Base-by-base conservation (phyloP, 306 rosid genomes). In the Gynostemma pentaphyllum region DNA sequence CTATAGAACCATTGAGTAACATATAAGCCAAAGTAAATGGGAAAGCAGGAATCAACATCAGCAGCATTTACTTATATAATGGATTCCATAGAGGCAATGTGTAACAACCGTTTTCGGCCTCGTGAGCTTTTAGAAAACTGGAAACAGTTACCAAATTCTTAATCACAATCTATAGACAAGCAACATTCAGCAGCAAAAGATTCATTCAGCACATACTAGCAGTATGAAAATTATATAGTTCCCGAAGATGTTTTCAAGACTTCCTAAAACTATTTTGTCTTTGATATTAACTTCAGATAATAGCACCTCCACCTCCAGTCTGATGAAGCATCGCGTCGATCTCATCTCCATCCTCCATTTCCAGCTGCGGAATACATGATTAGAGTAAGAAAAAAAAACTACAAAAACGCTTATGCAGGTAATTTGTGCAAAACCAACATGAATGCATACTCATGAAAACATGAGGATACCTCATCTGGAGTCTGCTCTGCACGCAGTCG, bases 331-430 rank as follows among this genome's bases (percentile, higher is more conserved):
- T 85, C 12, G 94, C 96, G 30, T 82, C 94, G 0, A 88, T 85
- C 52, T 88, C 94, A 56, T 88, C 96, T 5, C 94, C 96, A 23
- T 88, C 96, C 72, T 88, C 96, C 96, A 88, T 88, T 69, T 88
- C 94, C 73, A 88, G 67, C 95, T 87, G 85, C 68, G 70, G n/a
- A 29, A 48, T n/a, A 7, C 50, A 54, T 8, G 28, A 19, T 4
- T 37, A 10, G 12, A n/a, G 64, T 68, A 18, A 41, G 61, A 63
- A 74, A 28, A 53, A 7, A 21, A 52, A 52, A 27, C 4, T 1
- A 52, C 10, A 52, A 13, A 27, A 14, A 16, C 4, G 39, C 18
- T 53, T 5, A 2, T n/a, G 18, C 7, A 22, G 0, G 13, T 28
- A 15, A 27, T 14, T 14, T 52, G 21, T 5, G 21, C 37, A 32